Percentiles rank a stretch among this genome's conserved stretches.
Conservation (phyloP, 495 filamentous ascomycete species). For the Penicillium cosmopolitanum region DNA sequence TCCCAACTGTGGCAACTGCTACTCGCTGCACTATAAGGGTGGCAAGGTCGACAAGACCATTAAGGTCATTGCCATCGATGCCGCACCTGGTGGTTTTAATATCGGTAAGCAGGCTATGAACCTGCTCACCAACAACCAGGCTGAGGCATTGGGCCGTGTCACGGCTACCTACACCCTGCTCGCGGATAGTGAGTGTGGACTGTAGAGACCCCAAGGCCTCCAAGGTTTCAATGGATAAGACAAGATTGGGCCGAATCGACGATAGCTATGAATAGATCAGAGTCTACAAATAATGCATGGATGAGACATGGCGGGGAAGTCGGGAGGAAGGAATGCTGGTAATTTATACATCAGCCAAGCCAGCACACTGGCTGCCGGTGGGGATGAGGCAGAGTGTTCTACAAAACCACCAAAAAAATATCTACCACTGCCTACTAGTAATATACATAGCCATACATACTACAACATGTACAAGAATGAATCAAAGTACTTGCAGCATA, state of each 20-base stretch:
- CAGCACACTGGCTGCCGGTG: too few relatives aligned
- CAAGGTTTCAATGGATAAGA: not conserved
- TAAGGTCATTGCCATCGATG: slow-evolving; percentile 70
- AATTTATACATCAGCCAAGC: slow-evolving; percentile 7
- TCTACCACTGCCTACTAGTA: slow-evolving; percentile 1
- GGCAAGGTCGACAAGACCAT: slow-evolving; percentile 53
- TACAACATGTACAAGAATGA: slow-evolving; percentile 9
- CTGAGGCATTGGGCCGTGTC: slow-evolving; percentile 57
- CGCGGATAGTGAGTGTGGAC: slow-evolving; percentile 42
- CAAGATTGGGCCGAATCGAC: not conserved
- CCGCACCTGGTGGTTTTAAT: slow-evolving; percentile 62
- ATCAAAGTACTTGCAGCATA: slow-evolving; percentile 68
- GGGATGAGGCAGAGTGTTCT: too few relatives aligned
- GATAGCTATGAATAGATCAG: not conserved
- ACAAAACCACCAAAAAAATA: not conserved
- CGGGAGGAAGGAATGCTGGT: not conserved
- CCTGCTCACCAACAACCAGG: slow-evolving; percentile 61
- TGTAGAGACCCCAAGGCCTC: slow-evolving; percentile 11
- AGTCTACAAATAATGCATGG: slow-evolving; percentile 5
- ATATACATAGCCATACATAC: slow-evolving; percentile 13
- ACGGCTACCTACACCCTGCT: slow-evolving; percentile 53
- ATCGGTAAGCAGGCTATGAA: slow-evolving; percentile 69
- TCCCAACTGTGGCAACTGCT: slow-evolving; percentile 71
- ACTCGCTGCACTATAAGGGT: slow-evolving; percentile 56
- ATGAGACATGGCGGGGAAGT: slow-evolving; percentile 1